phyloP scores from a whole-genome alignment of 495 filamentous ascomycete genomes.

The Penicillium chermesinum region DNA sequence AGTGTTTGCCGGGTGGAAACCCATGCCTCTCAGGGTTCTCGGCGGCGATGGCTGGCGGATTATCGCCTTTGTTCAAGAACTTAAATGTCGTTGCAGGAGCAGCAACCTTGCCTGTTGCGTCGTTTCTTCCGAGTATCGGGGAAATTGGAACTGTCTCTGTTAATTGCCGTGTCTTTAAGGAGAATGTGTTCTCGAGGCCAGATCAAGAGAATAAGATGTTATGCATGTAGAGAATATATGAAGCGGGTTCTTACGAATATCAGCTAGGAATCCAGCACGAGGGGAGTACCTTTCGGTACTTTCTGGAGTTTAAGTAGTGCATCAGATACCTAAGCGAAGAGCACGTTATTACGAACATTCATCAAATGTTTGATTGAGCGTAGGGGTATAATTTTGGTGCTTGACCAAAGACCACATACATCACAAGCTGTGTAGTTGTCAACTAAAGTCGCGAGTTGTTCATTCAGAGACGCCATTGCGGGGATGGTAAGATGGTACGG shows the following conservation, averaged over 20 bases:
- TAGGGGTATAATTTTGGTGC: too few species aligned
- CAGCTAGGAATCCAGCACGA: constrained; percentile 56
- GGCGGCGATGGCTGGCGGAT: constrained; percentile 19
- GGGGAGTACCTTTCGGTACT: constrained; percentile 26
- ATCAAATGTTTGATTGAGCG: background rate
- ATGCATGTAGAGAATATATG: too few species aligned
- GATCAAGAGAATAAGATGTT: too few species aligned
- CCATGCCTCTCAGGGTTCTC: constrained; percentile 25
- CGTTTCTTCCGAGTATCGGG: constrained; percentile 28
- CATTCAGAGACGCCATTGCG: constrained; percentile 27
- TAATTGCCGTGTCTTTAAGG: too few species aligned
- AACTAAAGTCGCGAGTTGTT: constrained; percentile 29
- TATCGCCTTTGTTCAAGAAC: constrained; percentile 48
- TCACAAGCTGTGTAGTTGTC: constrained; percentile 47
- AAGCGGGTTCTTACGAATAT: constrained; percentile 53
- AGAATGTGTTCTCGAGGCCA: too few species aligned
- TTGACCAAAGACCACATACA: too few species aligned
- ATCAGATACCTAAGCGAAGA: constrained; percentile 49
- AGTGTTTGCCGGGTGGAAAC: constrained; percentile 48
- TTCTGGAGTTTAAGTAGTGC: constrained; percentile 57
- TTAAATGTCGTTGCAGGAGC: constrained; percentile 61
- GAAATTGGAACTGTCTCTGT: constrained; percentile 28
- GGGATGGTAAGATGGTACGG: too few species aligned
- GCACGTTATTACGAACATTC: background rate
- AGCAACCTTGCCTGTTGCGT: constrained; percentile 37